These are phyloP conservation scores for Durusdinium trenchii DNA, from an alignment of 73 alveolate genomes.

Conservation along the genomic window DNA sequence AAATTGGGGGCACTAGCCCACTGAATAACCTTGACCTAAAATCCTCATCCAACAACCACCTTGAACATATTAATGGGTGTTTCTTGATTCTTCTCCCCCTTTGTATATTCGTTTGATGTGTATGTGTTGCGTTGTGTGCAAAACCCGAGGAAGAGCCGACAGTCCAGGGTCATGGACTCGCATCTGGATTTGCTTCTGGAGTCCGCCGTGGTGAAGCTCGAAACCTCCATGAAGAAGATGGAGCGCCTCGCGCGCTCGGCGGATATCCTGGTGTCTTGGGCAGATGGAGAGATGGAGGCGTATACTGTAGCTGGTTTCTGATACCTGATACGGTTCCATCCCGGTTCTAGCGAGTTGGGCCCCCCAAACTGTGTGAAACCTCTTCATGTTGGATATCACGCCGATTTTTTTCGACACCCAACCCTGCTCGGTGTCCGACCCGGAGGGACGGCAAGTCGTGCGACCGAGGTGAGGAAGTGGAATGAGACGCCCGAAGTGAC, in stretches of 20 bases:
- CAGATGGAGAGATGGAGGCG: no score
- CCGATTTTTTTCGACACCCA: no score
- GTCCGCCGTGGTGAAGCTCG: constrained; percentile 25
- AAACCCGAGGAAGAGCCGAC: not conserved
- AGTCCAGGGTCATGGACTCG: constrained; percentile 1
- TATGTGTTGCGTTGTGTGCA: not conserved
- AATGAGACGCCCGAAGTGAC: constrained; percentile 5
- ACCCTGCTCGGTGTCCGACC: no score
- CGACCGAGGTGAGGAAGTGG: constrained; percentile 57
- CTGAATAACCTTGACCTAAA: not conserved
- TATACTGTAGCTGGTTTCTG: not conserved
- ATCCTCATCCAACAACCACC: not conserved
- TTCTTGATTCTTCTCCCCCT: not conserved
- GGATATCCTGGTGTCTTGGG: constrained; percentile 11
- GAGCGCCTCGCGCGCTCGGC: constrained; percentile 21
- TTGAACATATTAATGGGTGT: not conserved
- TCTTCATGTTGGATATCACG: no score
- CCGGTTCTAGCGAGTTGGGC: not conserved
- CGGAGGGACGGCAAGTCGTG: not conserved
- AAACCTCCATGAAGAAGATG: constrained; percentile 39
- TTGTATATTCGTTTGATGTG: not conserved
- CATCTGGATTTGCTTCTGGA: constrained; percentile 56
- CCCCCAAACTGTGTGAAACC: no score
- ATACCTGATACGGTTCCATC: not conserved
- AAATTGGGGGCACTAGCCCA: not conserved